Evolutionary conservation across 768 basidiomycete species (phyloP), one percentile per base, ranked within the genome.

Genomic region (Rhizopogon vinicolor): DNA sequence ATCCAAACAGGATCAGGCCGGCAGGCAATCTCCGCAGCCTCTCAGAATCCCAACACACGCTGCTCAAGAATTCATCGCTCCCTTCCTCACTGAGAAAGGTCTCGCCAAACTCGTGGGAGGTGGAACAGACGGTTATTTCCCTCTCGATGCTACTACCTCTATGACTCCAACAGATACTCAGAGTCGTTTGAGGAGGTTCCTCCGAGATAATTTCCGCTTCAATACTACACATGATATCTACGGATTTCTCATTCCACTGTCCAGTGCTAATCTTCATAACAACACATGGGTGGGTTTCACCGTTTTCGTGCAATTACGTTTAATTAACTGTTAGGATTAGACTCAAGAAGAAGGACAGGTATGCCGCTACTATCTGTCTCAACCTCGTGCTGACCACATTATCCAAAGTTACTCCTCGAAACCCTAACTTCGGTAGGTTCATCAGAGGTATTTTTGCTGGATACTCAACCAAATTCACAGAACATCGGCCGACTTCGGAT

Each of bases 321-420:
- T 44, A 28, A 44, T 59, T 51, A 60, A 31, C 46, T 8, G 41
- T 44, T 35, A 39, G 40, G 5, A 25, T 8, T 51, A 81, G 78
- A 74, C 75, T 14, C 65, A 71, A 29, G 76, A 81, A 58, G 80
- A 82, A 55, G 79, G 78, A 5, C 82, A 82, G 68, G 80, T 82
- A 57, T 58, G 70, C 58, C 12, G 43, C 8, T 41, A 22, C 55
- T 50, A 8, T 49, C 37, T 31, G 29, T 52, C 7, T 42, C 43
- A 25, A 9, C 52, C 55, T n/a, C 14, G 54, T 53, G 25, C 54
- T 62, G 18, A 58, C 52, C 13, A 28, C 31, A 35, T 51, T 5
- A 1, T 7, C n/a, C 44, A 0, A 53, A 81, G 74, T 69, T 78
- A 7, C 62, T 83, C 19, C 65, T 79, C 4, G 62, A 68, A 14